These are phyloP conservation scores for Pluteus cervinus DNA, from an alignment of 768 basidiomycete species.

Conservation along the genomic window DNA sequence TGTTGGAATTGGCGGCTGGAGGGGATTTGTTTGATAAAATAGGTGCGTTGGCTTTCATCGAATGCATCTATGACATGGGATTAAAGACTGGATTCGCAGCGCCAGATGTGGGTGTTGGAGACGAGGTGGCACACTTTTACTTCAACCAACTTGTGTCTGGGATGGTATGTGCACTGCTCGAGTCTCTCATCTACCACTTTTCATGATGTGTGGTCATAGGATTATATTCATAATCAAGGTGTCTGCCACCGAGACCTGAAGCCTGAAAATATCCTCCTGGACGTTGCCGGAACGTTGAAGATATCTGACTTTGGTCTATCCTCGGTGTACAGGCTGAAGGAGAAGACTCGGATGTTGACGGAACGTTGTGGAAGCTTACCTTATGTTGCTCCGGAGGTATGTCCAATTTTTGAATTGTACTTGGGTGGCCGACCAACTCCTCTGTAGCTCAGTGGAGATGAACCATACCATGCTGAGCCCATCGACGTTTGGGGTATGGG, in stretches of 20 bases:
- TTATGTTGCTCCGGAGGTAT: conserved; percentile 91
- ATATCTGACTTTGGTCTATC: conserved; percentile 95
- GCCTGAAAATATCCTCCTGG: conserved; percentile 90
- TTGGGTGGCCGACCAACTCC: not conserved
- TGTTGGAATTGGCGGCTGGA: conserved; percentile 87
- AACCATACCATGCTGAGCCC: conserved; percentile 83
- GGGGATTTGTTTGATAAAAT: conserved; percentile 99
- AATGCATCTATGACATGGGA: not conserved
- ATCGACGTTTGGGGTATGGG: conserved; percentile 96
- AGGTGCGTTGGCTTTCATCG: conserved; percentile 43
- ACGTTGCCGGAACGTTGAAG: conserved; percentile 79
- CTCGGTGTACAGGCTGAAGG: conserved; percentile 82
- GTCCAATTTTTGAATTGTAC: conserved; percentile 10
- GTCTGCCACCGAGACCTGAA: conserved; percentile 97
- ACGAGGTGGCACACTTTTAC: conserved; percentile 86
- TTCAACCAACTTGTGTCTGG: conserved; percentile 83
- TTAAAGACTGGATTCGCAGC: conserved; percentile 36
- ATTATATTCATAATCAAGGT: conserved; percentile 82
- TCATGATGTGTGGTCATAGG: conserved; percentile 31
- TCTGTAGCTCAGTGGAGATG: conserved; percentile 54
- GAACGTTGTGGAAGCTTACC: conserved; percentile 91
- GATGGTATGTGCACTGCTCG: conserved; percentile 45
- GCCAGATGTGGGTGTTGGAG: conserved; percentile 82
- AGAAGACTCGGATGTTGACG: conserved; percentile 65
- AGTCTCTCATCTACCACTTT: not conserved